Evolutionary conservation across 139 green algal genomes (phyloP).

Genomic region (Coelastrella sp.): DNA sequence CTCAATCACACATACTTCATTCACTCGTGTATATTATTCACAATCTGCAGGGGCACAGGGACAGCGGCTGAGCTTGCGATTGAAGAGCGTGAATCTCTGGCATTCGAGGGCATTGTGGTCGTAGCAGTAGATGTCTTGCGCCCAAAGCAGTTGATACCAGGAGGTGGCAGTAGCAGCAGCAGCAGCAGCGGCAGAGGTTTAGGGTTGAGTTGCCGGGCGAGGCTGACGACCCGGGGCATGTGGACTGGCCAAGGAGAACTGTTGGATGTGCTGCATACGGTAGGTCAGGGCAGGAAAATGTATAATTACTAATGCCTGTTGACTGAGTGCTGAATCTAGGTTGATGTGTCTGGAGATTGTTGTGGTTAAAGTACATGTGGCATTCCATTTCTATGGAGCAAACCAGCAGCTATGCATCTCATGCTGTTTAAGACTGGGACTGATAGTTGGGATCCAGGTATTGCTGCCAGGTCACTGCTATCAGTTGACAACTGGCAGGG

Average conservation of each 20-base stretch:
- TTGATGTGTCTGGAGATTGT: too few relatives aligned
- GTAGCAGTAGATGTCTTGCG: constrained; percentile 83
- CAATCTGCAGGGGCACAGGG: constrained; percentile 70
- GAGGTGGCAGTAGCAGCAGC: not conserved
- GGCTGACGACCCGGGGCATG: constrained; percentile 92
- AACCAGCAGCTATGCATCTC: too few relatives aligned
- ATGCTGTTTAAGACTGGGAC: too few relatives aligned
- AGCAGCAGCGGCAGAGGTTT: not conserved
- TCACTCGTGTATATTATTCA: not conserved
- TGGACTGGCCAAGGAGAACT: constrained; percentile 89
- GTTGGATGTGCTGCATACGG: constrained; percentile 80
- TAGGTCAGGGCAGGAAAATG: too few relatives aligned
- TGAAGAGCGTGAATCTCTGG: constrained; percentile 84
- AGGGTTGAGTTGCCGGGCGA: constrained; percentile 55
- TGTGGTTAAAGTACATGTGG: too few relatives aligned
- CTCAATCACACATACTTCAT: not conserved
- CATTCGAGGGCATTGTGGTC: constrained; percentile 93
- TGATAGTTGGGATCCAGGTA: too few relatives aligned
- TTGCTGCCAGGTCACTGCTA: too few relatives aligned
- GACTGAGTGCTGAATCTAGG: too few relatives aligned
- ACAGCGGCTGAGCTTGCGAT: constrained; percentile 90
- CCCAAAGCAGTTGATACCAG: not conserved
- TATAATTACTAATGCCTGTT: too few relatives aligned
- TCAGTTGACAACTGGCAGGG: too few relatives aligned
- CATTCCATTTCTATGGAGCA: too few relatives aligned